phyloP scores from a whole-genome alignment of 345 rosid species.

The Populus ilicifolia region DNA sequence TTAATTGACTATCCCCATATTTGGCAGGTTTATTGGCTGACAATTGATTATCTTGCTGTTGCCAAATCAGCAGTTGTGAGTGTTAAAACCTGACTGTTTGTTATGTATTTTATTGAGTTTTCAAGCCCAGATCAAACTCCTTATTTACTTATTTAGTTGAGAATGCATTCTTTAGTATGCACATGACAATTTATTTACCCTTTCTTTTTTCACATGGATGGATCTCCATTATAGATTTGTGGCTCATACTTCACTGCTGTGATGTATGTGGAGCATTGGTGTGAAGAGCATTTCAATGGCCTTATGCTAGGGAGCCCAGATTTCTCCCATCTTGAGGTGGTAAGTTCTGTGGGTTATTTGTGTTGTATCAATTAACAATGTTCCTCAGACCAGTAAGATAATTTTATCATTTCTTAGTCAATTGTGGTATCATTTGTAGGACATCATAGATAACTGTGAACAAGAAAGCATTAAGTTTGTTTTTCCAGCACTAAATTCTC shows the following conservation, averaged over 20 bases:
- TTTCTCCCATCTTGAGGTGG: conserved; percentile 80
- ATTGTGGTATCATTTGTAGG: background rate
- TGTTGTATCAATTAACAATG: background rate
- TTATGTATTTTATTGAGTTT: background rate
- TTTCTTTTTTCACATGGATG: conserved; percentile 6
- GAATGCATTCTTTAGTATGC: background rate
- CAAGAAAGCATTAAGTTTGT: background rate
- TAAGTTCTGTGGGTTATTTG: conserved; percentile 27
- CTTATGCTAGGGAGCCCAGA: conserved; percentile 84
- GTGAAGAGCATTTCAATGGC: conserved; percentile 73
- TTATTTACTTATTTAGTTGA: background rate
- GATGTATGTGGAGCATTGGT: conserved; percentile 95
- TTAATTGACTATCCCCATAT: conserved; percentile 6
- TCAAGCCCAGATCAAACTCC: background rate
- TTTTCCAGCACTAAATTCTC: background rate
- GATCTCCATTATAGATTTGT: conserved; percentile 49
- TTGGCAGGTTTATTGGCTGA: conserved; percentile 87
- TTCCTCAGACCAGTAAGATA: background rate
- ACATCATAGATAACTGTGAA: background rate
- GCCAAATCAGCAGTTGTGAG: conserved; percentile 90
- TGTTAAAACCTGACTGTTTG: conserved; percentile 7
- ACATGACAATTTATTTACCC: background rate
- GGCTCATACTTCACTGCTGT: conserved; percentile 81
- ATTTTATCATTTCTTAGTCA: background rate
- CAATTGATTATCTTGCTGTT: conserved; percentile 73